Conservation (phyloP, 495 filamentous ascomycete genomes). For the Rusavskia elegans region DNA sequence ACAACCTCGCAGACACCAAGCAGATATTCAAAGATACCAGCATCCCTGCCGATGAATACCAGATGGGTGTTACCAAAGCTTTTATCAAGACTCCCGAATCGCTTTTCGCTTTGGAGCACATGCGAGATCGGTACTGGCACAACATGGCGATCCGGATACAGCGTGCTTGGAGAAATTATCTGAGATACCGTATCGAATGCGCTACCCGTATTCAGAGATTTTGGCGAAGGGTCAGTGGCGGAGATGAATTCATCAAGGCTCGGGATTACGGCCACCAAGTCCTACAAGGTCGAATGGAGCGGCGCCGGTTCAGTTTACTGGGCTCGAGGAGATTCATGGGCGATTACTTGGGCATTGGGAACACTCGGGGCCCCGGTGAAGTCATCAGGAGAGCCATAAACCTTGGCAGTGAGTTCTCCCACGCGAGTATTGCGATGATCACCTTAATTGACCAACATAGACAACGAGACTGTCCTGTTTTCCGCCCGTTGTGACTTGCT, state of each 20-base stretch:
- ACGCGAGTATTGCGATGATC: not conserved
- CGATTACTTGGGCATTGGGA: conserved; percentile 82
- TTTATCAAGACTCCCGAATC: conserved; percentile 99
- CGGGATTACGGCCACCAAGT: conserved; percentile 82
- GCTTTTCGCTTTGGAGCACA: conserved; percentile 88
- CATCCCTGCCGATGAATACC: conserved; percentile 88
- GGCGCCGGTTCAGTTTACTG: conserved; percentile 74
- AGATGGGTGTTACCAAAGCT: conserved; percentile 91
- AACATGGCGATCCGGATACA: conserved; percentile 99
- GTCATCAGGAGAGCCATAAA: conserved; percentile 59
- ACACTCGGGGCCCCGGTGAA: conserved; percentile 64
- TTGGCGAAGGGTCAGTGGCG: conserved; percentile 82
- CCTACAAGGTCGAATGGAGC: conserved; percentile 73
- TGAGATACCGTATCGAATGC: conserved; percentile 81
- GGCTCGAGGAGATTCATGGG: conserved; percentile 87
- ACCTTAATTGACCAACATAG: conserved; percentile 11
- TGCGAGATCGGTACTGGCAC: conserved; percentile 96
- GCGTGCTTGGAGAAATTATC: conserved; percentile 89
- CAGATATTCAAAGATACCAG: conserved; percentile 93
- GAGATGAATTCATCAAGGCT: conserved; percentile 70
- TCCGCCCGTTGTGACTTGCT: conserved; percentile 81
- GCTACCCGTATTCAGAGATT: conserved; percentile 88
- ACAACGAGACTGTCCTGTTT: conserved; percentile 64
- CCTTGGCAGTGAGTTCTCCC: conserved; percentile 27
- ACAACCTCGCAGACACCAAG: conserved; percentile 70